Base-by-base conservation (phyloP, 106 monocot genomes). In the Gastrodia elata region DNA sequence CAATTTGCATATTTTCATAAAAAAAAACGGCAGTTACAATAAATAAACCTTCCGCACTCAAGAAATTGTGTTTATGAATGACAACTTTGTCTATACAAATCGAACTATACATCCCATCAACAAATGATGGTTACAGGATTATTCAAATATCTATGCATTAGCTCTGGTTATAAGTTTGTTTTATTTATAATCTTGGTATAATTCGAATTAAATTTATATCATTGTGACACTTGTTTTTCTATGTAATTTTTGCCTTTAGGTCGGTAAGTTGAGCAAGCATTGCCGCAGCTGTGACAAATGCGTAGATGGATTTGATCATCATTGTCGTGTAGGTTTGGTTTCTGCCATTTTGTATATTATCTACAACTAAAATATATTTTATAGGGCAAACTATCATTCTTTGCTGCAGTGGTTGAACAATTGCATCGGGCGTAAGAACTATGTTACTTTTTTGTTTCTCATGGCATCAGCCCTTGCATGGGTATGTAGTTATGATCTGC, bases 251-350 rank as follows among this genome's bases (percentile, higher is more conserved):
- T 42, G 7, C 10, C 7, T 42, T 11, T 56, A 91, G 92, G 92
- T 92, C 7, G 80, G 70, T n/a, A 86, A 80, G 75, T 58, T 75
- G 38, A 92, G 92, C 80, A 92, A 92, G 71, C 92, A 92, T 49
- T 92, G 92, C 65, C 30, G 89, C 35, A 48, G 37, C 25, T 76
- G 76, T 65, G 68, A 76, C 49, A 76, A 76, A 68, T 76, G 76
- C 68, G 81, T 92, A 16, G 82, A 89, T 79, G 89, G 87, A 68
- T 92, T 92, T 75, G 92, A 92, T 83, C 92, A 92, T 80, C 92
- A 92, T 73, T 92, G 92, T 30, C 86, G 89, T 76, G 92, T 92
- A 81, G 25, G 61, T 13, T 68, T 30, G 15, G 10, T 42, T 42
- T 42, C 41, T 42, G 41, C 41, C 41, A 42, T 11, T 11, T 42